A percentile compares a stretch with the other conserved stretches of the same genome.
phyloP scores from a whole-genome alignment of 2,329 filamentous ascomycete species.

The Diaporthe citri region DNA sequence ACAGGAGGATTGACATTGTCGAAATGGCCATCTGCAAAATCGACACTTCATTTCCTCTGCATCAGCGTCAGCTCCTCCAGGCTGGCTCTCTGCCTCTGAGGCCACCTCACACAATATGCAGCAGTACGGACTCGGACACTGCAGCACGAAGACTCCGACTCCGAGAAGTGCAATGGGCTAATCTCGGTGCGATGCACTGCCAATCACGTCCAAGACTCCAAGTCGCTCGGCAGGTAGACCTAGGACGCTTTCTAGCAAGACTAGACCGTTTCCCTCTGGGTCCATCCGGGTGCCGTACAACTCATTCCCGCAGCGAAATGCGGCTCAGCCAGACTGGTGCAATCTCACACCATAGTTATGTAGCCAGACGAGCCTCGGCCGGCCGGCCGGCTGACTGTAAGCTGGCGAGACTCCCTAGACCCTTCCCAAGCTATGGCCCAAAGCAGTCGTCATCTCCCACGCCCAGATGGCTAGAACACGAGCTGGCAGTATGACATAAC shows the following conservation, averaged over 20 bases:
- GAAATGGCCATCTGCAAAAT: background rate
- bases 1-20: background rate
- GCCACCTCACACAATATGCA: background rate
- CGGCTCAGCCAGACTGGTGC: conserved; percentile 9
- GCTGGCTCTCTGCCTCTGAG: background rate
- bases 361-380: conserved; percentile 3
- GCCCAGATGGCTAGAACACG: conserved; percentile 9
- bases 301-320: background rate
- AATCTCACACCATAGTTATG: conserved; percentile 15
- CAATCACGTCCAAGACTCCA: background rate
- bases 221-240: background rate
- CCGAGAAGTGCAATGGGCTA: background rate
- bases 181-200: conserved; percentile 22
- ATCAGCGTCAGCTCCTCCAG: background rate
- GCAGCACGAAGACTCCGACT: background rate
- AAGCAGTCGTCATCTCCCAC: conserved; percentile 13
- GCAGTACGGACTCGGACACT: background rate
- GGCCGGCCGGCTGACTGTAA: background rate
- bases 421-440: background rate
- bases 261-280: background rate
- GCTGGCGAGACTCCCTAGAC: background rate
- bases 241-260: background rate
- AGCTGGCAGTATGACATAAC: background rate
- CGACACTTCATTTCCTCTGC: conserved; percentile 14
- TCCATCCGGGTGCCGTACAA: background rate